Evolutionary conservation across 352 stramenopile genomes (phyloP), one percentile per base, ranked within the genome.

Genomic region (Phytophthora fragariaefolia): DNA sequence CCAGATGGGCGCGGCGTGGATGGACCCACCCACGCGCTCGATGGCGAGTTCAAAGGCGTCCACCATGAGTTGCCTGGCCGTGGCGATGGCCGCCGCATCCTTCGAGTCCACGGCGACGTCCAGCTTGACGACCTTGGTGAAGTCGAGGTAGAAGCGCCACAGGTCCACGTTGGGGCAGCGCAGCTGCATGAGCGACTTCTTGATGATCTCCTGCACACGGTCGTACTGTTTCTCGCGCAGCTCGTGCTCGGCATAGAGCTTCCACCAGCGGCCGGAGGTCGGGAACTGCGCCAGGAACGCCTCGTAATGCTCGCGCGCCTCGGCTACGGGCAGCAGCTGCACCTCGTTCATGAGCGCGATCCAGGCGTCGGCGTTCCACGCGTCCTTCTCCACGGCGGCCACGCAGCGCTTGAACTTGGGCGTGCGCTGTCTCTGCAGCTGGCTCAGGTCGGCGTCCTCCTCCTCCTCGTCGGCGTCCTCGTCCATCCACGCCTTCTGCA

Each of bases 121-220:
- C 46, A 95, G 71, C 49, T 93, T 89, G 2, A 90, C 85, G 48
- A 92, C 85, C 59, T 94, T 93, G 27, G 87, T 95, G 54, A 96
- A 95, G 63, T 89, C 87, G 27, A 96, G 73, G 69, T 96, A 96
- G 48, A 96, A 95, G 3, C 85, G 74, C 89, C 89, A 96, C 17
- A 96, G 74, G 15, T 96, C 89, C 48, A 96, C 75, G 47, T 95
- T 73, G 22, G 85, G 87, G 53, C 85, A 94, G 18, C 87, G 82
- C 43, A 95, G 60, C 71, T 94, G 77, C 80, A 95, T 92, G 28
- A 96, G 82, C 57, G 87, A 93, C 71, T 92, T 93, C 68, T 92
- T 90, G 50, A 96, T 93, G 67, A 96, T 92, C 55, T 89, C 84
- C 58, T 94, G 89, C 20, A 95, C 89, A 53, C 86, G 86, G 49